Conservation (phyloP, 371 early-diverging fungal species). For the Phascolomyces articulosus region DNA sequence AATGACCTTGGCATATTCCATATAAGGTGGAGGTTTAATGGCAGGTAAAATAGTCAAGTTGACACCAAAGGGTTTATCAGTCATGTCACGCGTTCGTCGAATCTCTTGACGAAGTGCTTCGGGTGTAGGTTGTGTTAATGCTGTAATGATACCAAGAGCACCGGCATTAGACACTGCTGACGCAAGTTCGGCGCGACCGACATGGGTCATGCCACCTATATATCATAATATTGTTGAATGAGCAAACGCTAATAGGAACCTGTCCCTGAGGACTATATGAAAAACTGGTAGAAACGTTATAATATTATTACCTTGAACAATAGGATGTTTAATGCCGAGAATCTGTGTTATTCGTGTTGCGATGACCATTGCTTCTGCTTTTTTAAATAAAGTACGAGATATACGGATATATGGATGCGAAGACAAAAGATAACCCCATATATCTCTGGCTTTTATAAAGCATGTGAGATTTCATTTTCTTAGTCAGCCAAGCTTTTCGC, state of each 20-base stretch:
- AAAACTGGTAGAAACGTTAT: no score
- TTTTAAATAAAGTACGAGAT: not conserved
- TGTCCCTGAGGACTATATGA: no score
- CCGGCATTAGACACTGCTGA: slow-evolving; percentile 97
- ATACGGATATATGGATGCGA: no score
- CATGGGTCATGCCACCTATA: slow-evolving; percentile 28
- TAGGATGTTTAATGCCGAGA: slow-evolving; percentile 73
- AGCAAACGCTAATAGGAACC: no score
- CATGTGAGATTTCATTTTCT: not conserved
- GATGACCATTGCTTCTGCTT: slow-evolving; percentile 62
- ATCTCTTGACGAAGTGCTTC: slow-evolving; percentile 76
- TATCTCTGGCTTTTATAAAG: not conserved
- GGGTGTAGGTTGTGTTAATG: slow-evolving; percentile 85
- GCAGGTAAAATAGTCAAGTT: slow-evolving; percentile 73
- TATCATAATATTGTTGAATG: no score
- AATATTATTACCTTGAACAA: slow-evolving; percentile 58
- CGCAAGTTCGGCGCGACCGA: slow-evolving; percentile 78
- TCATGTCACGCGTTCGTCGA: slow-evolving; percentile 73
- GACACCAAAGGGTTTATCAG: slow-evolving; percentile 80
- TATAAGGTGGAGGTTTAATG: slow-evolving; percentile 76
- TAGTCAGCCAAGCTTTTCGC: not conserved
- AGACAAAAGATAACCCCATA: no score
- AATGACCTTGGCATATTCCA: slow-evolving; percentile 74
- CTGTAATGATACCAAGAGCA: slow-evolving; percentile 93
- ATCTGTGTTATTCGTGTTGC: slow-evolving; percentile 65